These are phyloP conservation scores for Solanum pennellii DNA, from an alignment of 257 asterid genomes.

Conservation along the genomic window DNA sequence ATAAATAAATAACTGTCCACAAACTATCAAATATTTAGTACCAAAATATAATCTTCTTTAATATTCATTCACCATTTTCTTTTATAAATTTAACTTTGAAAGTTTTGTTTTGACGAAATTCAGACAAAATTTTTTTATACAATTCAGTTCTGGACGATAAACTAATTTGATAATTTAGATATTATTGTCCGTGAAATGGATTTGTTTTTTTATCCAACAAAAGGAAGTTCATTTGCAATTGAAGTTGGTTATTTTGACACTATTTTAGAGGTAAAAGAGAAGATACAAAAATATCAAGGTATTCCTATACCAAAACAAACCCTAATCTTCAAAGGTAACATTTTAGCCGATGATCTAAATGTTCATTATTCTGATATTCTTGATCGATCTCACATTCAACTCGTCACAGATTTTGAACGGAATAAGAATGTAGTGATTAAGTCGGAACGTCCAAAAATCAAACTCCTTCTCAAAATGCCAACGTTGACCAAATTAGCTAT, in stretches of 20 bases:
- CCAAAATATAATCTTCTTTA: neutral
- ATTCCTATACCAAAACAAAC: slow-evolving; percentile 53
- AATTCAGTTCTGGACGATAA: neutral
- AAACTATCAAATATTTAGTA: neutral
- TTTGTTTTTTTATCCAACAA: slow-evolving; percentile 29
- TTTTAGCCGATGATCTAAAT: slow-evolving; percentile 41
- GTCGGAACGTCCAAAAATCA: slow-evolving; percentile 1
- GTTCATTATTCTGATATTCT: slow-evolving; percentile 40
- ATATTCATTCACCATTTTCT: neutral
- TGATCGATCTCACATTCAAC: slow-evolving; percentile 33
- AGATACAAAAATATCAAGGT: slow-evolving; percentile 25
- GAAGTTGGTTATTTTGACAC: slow-evolving; percentile 67
- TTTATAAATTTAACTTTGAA: neutral
- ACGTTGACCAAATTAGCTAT: neutral
- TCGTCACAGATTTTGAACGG: neutral
- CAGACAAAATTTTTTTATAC: neutral
- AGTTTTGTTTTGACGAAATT: neutral
- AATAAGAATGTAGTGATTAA: neutral
- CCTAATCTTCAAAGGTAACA: slow-evolving; percentile 36
- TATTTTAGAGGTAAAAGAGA: slow-evolving; percentile 52
- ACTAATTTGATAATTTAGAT: neutral
- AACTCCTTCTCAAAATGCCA: slow-evolving; percentile 28
- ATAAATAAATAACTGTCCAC: neutral
- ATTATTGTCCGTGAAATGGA: slow-evolving; percentile 27
- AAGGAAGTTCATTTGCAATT: slow-evolving; percentile 29